Evolutionary conservation across 108 stramenopile genomes (phyloP).

Genomic region (Cyclotella atomus): DNA sequence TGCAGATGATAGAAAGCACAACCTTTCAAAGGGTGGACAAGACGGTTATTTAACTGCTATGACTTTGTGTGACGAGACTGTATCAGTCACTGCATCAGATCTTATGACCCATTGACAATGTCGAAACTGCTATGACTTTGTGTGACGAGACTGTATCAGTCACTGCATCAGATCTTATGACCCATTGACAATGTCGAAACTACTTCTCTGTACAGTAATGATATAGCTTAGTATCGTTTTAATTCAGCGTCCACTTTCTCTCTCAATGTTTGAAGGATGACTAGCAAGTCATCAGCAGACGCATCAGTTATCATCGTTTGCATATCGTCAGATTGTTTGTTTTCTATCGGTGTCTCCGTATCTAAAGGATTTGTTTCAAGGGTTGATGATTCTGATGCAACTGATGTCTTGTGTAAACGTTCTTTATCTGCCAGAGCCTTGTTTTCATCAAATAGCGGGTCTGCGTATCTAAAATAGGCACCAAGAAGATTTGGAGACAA

Average conservation of each 20-base stretch:
- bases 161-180: no score
- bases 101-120: no score
- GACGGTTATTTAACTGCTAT: no score
- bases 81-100: no score
- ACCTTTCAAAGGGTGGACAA: not conserved
- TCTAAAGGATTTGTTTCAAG: not conserved
- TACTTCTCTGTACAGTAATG: no score
- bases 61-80: no score
- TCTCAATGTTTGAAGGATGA: not conserved
- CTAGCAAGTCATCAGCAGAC: slow-evolving; percentile 1
- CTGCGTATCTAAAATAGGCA: slow-evolving; percentile 68
- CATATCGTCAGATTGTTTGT: not conserved
- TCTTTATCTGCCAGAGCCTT: not conserved
- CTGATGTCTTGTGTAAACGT: no score
- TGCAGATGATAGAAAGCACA: not conserved
- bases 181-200: not conserved
- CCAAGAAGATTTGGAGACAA: slow-evolving; percentile 63
- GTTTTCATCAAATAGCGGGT: slow-evolving; percentile 68
- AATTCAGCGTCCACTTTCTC: not conserved
- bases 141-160: no score
- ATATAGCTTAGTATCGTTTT: not conserved
- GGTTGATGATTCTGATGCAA: not conserved
- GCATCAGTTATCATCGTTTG: not conserved
- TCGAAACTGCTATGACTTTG: no score
- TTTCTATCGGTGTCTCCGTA: not conserved